phyloP scores from a whole-genome alignment of 257 asterid genomes.

The Dorcoceras hygrometricum region DNA sequence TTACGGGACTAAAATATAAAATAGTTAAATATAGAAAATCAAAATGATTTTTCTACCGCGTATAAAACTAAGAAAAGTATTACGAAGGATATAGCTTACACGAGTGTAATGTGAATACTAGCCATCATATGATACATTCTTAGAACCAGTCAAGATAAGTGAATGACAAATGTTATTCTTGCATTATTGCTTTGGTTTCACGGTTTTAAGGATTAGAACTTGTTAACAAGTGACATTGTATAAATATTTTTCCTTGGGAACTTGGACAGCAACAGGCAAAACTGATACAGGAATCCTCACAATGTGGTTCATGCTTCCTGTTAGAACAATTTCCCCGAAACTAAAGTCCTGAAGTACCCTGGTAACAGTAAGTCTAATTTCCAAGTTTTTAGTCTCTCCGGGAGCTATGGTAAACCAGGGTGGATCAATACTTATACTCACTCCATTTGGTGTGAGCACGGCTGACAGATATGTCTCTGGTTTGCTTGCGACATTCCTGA shows the following conservation, averaged over 20 bases:
- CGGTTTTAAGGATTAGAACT: too few relatives aligned
- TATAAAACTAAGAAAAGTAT: too few relatives aligned
- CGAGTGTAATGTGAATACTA: too few relatives aligned
- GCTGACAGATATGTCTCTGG: constrained; percentile 64
- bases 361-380: constrained; percentile 45
- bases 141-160: too few relatives aligned
- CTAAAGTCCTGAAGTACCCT: constrained; percentile 57
- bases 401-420: constrained; percentile 62
- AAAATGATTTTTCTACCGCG: too few relatives aligned
- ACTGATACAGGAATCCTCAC: constrained; percentile 67
- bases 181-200: too few relatives aligned
- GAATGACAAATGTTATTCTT: too few relatives aligned
- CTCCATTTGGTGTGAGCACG: constrained; percentile 59
- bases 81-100: too few relatives aligned
- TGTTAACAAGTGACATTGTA: too few relatives aligned
- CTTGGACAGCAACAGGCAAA: constrained; percentile 46
- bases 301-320: constrained; percentile 69
- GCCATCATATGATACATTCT: too few relatives aligned
- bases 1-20: too few relatives aligned
- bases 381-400: constrained; percentile 50
- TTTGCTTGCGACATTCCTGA: constrained; percentile 55
- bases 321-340: constrained; percentile 73
- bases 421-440: constrained; percentile 51
- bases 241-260: background rate
- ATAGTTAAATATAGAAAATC: too few relatives aligned